phyloP scores from a whole-genome alignment of 805 yeast genomes.

The Metschnikowia continentalis region DNA sequence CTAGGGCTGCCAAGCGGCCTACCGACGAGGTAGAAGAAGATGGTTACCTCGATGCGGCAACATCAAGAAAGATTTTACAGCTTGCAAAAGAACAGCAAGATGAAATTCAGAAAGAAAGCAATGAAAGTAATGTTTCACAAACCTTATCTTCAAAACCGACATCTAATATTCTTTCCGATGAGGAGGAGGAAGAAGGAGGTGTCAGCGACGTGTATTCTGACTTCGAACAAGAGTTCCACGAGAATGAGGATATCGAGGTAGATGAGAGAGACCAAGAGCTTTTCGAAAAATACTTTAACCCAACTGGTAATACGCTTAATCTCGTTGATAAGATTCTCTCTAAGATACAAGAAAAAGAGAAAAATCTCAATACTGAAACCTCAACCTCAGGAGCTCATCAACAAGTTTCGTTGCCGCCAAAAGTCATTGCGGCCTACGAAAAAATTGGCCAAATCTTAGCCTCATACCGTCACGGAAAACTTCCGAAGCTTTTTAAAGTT shows the following conservation, averaged over 20 bases:
- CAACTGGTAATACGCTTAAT: constrained; percentile 45
- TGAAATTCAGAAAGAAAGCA: constrained; percentile 58
- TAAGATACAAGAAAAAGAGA: constrained; percentile 72
- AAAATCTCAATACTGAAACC: constrained; percentile 23
- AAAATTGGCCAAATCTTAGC: constrained; percentile 84
- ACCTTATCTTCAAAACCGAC: constrained; percentile 11
- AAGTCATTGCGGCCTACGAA: constrained; percentile 91
- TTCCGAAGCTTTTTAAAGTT: constrained; percentile 95
- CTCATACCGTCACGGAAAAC: constrained; percentile 90
- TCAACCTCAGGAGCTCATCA: constrained; percentile 24
- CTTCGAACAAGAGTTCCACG: constrained; percentile 41
- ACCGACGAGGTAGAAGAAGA: constrained; percentile 48
- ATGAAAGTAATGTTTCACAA: neutral
- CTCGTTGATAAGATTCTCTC: constrained; percentile 94
- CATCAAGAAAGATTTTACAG: constrained; percentile 81
- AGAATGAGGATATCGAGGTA: constrained; percentile 60
- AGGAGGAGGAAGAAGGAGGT: constrained; percentile 36
- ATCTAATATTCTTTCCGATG: constrained; percentile 26
- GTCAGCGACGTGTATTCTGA: constrained; percentile 54
- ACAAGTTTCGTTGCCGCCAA: constrained; percentile 88
- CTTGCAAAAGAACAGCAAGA: constrained; percentile 92
- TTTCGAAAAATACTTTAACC: constrained; percentile 67
- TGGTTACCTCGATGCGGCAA: constrained; percentile 69
- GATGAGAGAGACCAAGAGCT: constrained; percentile 81
- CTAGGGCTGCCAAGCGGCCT: constrained; percentile 27